These are phyloP conservation scores for Talaromyces trachyspermus DNA, from an alignment of 495 filamentous ascomycete genomes.

Conservation along the genomic window DNA sequence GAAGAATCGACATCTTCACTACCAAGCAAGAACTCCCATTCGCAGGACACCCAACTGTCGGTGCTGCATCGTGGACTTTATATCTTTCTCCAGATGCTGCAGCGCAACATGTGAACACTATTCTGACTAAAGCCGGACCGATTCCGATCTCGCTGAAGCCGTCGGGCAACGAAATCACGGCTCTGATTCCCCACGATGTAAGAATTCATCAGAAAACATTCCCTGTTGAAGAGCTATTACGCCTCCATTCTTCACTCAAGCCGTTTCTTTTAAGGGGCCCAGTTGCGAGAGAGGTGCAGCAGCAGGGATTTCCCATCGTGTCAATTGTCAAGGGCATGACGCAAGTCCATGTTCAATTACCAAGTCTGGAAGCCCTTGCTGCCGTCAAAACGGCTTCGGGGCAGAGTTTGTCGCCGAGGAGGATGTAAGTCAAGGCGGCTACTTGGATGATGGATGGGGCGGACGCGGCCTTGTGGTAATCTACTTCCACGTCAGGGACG, in stretches of 20 bases:
- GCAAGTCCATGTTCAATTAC: conserved; percentile 53
- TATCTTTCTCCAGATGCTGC: conserved; percentile 24
- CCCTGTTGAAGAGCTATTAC: conserved; percentile 21
- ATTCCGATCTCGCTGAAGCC: conserved; percentile 39
- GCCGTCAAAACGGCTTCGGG: conserved; percentile 19
- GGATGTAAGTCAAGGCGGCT: conserved; percentile 3
- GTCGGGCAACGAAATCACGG: conserved; percentile 29
- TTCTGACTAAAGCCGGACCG: conserved; percentile 57
- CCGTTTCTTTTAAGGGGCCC: conserved; percentile 17
- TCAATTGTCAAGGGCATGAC: conserved; percentile 71
- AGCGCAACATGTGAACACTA: conserved; percentile 16
- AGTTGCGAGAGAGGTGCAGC: not conserved
- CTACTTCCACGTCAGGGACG: conserved; percentile 52
- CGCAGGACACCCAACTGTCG: conserved; percentile 74
- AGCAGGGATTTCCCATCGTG: conserved; percentile 30
- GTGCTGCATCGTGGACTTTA: conserved; percentile 50
- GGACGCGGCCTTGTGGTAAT: conserved; percentile 36
- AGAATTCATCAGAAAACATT: conserved; percentile 47
- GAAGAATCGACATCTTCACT: conserved; percentile 64
- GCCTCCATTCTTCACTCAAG: conserved; percentile 22
- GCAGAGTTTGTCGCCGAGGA: conserved; percentile 15
- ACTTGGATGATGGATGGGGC: conserved; percentile 55
- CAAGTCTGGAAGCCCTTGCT: conserved; percentile 28
- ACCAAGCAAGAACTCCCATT: conserved; percentile 56
- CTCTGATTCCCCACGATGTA: conserved; percentile 57